Base-by-base conservation (phyloP, 164 flowering plant genomes). In the Paratinospora sagittata region DNA sequence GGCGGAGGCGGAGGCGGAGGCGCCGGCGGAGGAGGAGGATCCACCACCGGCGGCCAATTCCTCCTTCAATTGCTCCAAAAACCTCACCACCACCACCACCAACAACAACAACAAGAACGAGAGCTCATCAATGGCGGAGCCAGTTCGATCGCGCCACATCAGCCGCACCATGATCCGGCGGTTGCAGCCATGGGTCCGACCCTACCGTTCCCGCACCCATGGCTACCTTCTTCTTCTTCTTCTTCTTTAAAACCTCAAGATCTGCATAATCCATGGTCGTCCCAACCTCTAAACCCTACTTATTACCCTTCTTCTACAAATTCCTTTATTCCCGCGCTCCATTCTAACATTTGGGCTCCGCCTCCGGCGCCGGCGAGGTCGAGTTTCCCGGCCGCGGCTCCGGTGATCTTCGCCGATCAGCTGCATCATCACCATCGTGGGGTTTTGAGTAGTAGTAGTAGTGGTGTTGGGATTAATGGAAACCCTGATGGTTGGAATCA, bases 111-210 rank as follows among this genome's bases (percentile, higher is more conserved):
- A 21, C 66, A 30, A 27, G 11, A 76, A 47, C 71, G 8, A 27
- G 34, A 30, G 34, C 34, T 30, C 4, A 9, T 71, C 72, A 58
- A 66, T 60, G 21, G 78, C n/a, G 6, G 67, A 49, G 2, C 68
- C 33, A 19, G 64, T 10, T 37, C 72, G 37, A 30, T 55, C 30
- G 36, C 21, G 61, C 23, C 49, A 37, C 60, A 27, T 6, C 63
- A 64, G 1, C 68, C 76, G 10, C 49, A 77, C 12, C 66, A 80
- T 7, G 97, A 91, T 80, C 96, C 98, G 1, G 97, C 96, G 65
- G 89, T 91, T 61, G 97, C 94, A 1, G 91, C 92, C 8, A 81
- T 91, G 23, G 97, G 97, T 2, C 92, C 88, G 45, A 68, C 85
- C 58, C 8, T 83, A 34, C 76, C 84, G 21, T 66, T 72, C 72